phyloP scores from a whole-genome alignment of 2,329 filamentous ascomycete genomes.

The Cordyceps militaris region DNA sequence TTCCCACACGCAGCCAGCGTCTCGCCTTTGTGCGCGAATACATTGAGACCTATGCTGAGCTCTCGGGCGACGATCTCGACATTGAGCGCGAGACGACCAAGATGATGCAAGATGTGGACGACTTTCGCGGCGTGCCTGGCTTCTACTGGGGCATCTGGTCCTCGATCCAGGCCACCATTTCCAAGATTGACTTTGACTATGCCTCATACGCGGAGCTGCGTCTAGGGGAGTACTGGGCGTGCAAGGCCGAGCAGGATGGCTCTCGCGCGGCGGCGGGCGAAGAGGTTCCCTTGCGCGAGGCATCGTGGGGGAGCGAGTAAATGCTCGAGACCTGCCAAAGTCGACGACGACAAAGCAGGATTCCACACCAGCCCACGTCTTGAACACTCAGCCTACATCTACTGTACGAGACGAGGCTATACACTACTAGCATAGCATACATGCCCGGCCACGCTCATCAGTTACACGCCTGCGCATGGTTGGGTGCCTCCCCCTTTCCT shows the following conservation, averaged over 20 bases:
- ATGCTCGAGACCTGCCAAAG: neutral
- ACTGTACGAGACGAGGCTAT: neutral
- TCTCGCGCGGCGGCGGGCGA: slow-evolving; percentile 44
- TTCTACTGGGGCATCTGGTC: slow-evolving; percentile 94
- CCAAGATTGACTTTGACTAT: slow-evolving; percentile 95
- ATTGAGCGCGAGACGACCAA: slow-evolving; percentile 57
- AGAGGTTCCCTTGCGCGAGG: slow-evolving; percentile 67
- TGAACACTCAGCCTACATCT: neutral
- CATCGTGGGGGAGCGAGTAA: slow-evolving; percentile 58
- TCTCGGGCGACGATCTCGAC: slow-evolving; percentile 38
- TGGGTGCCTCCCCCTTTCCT: neutral
- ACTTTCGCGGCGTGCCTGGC: slow-evolving; percentile 81
- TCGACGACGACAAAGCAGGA: neutral
- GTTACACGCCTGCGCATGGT: neutral
- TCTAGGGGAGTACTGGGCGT: slow-evolving; percentile 87
- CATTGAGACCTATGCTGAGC: slow-evolving; percentile 62
- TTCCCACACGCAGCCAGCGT: slow-evolving; percentile 72
- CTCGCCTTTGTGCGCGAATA: slow-evolving; percentile 80
- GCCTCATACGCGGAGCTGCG: slow-evolving; percentile 80
- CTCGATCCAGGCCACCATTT: slow-evolving; percentile 88
- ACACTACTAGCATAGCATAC: neutral
- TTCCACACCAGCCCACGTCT: neutral
- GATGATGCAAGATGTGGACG: slow-evolving; percentile 74
- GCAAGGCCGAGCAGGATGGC: slow-evolving; percentile 69
- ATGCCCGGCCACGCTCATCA: neutral